These are phyloP conservation scores for Blepharisma japonicum DNA, from an alignment of 73 alveolate species.

Conservation along the genomic window DNA sequence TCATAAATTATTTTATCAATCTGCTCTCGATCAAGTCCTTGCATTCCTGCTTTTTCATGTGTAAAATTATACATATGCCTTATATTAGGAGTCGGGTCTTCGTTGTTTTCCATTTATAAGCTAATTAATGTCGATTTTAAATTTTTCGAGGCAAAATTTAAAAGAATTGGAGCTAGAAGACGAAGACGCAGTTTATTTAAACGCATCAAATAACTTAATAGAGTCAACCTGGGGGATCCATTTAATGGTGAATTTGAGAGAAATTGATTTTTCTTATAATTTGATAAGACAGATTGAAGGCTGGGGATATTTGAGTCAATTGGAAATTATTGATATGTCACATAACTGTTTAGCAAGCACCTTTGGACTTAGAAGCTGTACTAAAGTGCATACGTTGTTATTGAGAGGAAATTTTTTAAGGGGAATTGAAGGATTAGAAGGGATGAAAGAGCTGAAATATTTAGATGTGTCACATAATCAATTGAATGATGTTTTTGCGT, in stretches of 20 bases:
- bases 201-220: too few relatives aligned
- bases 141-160: too few relatives aligned
- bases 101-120: too few relatives aligned
- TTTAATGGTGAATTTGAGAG: too few relatives aligned
- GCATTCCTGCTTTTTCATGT: constrained; percentile 79
- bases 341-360: background rate
- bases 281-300: background rate
- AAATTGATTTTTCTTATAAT: background rate
- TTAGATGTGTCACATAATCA: background rate
- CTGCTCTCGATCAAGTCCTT: constrained; percentile 58
- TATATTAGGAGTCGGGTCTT: constrained; percentile 3
- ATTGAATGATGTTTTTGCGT: background rate
- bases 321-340: background rate
- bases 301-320: background rate
- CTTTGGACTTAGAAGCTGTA: background rate
- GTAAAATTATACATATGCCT: constrained; percentile 44
- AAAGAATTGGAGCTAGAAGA: too few relatives aligned
- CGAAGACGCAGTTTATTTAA: too few relatives aligned
- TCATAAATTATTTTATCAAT: constrained; percentile 67
- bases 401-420: background rate
- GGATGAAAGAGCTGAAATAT: background rate
- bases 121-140: too few relatives aligned
- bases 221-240: too few relatives aligned
- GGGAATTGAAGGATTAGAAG: background rate
- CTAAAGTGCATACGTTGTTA: background rate